Percentiles rank a stretch among this genome's conserved stretches.
Evolutionary conservation across 805 yeast species (phyloP).

Genomic region (Yarrowia sp.): DNA sequence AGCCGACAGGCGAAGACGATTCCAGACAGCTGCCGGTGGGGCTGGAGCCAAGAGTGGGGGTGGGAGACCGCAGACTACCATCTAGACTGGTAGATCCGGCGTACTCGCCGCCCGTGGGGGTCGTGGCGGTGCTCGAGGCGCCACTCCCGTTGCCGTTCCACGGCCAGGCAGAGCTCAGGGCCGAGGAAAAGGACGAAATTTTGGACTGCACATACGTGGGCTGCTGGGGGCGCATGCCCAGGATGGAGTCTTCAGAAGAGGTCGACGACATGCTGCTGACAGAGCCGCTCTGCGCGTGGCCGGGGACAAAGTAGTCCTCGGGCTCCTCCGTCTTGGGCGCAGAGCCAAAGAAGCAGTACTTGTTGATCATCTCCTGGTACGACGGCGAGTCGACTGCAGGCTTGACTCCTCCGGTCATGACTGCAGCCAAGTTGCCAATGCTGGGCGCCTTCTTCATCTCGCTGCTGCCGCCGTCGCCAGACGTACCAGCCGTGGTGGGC

Average conservation of each 20-base stretch:
- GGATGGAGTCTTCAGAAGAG: slow-evolving; percentile 20
- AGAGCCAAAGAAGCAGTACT: slow-evolving; percentile 42
- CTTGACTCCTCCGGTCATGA: slow-evolving; percentile 28
- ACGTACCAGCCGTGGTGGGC: slow-evolving; percentile 20
- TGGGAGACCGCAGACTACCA: slow-evolving; percentile 13
- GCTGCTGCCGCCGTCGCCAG: background rate
- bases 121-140: slow-evolving; percentile 24
- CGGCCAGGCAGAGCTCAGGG: slow-evolving; percentile 18
- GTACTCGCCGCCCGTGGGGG: slow-evolving; percentile 23
- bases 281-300: slow-evolving; percentile 11
- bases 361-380: slow-evolving; percentile 42
- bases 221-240: slow-evolving; percentile 24
- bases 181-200: slow-evolving; percentile 23
- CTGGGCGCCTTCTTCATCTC: slow-evolving; percentile 1
- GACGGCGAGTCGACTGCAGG: slow-evolving; percentile 40
- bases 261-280: slow-evolving; percentile 22
- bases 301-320: slow-evolving; percentile 22
- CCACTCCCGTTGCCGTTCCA: slow-evolving; percentile 22
- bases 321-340: slow-evolving; percentile 22
- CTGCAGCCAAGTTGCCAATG: slow-evolving; percentile 24
- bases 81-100: slow-evolving; percentile 2
- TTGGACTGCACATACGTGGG: slow-evolving; percentile 22
- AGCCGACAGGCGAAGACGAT: slow-evolving; percentile 16
- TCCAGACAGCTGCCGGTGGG: slow-evolving; percentile 25
- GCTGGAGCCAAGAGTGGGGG: slow-evolving; percentile 24